Base-by-base conservation (phyloP, 345 rosid genomes). In the Litchi chinensis region DNA sequence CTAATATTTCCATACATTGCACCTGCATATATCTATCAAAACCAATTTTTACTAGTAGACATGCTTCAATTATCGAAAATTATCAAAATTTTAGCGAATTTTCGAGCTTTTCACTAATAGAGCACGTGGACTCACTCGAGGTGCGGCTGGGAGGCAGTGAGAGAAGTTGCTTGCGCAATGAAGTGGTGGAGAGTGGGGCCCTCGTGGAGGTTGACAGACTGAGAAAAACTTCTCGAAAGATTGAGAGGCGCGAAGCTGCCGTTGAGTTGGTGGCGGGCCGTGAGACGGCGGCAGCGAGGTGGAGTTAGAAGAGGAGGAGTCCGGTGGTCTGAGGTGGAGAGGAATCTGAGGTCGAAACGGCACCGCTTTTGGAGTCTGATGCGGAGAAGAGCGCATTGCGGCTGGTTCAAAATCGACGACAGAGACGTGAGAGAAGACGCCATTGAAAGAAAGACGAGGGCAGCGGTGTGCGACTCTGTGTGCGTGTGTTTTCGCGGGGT, bases 391-490 rank as follows among this genome's bases (percentile, higher is more conserved):
- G 86, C 81, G 26, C 87, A 73, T 59, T 84, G 85, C 68, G 86
- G 87, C 44, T 86, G 85, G 57, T 68, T 85, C 43, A 89, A 81
- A 39, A 90, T 86, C 2, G 91, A 82, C 16, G 93, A 86, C 9
- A 93, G 86, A 28, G 94, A 86, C 12, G 95, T 79, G 78, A 91
- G 81, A 32, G 97, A 89, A 75, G 93, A 90, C 74, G 98, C 92
- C 93, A 93, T 93, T 75, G 82, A 77, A 70, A 54, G 72, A 65
- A 70, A 76, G 68, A 65, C 76, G 22, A 60, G 52, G 54, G 52
- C 8, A 46, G 52, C 52, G 0, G 52, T 8, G 52, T 46, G 8
- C 12, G 8, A 46, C 8, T 46, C 10, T 28, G 37, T 15, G 68
- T 24, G 63, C 16, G 8, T 21, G 77, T 15, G 65, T 73, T 76